Evolutionary conservation across 108 stramenopile species (phyloP), one percentile per base, ranked within the genome.

Genomic region (Aurantiochytrium sp.): DNA sequence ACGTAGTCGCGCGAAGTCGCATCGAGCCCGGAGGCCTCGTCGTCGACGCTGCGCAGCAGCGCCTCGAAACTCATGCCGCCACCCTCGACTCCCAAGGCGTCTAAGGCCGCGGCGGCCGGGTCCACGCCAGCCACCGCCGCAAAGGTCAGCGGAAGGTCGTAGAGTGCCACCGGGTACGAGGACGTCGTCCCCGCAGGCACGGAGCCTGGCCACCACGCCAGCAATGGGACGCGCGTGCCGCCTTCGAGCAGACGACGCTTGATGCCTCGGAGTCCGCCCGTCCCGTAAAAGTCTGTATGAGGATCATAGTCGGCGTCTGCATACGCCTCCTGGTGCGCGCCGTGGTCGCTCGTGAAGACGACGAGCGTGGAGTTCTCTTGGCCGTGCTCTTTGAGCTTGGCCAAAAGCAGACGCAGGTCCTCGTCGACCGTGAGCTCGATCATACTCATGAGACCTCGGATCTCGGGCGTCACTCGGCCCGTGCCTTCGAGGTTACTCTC

Each of bases 281-380:
- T 81, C 10, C 69, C 69, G 42, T 39, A 39, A 45, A 81, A 45
- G 42, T 81, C 69, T 8, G 42, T 81, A 21, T n/a, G 22, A 4
- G 69, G 69, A 45, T 81, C 36, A 22, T 81, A 81, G 22, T 81
- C 69, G n/a, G 69, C 69, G 27, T 81, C 69, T 4, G 69, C 69
- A 81, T 45, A 81, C 42, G 69, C 69, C 42, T 81, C 69, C 22
- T 30, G 37, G 22, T 81, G 69, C 24, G 69, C 41, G 10, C 69
- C 69, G 22, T 81, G 21, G 22, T 81, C 69, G 37, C 41, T 81
- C 42, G 42, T 45, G 22, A 81, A 81, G 42, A 81, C 69, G 4
- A 81, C 27, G n/a, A 81, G 69, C 8, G 69, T 81, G 17, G 21
- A 27, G 27, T 81, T 45, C 10, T 37, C 69, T 0, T 21, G 37